Base-by-base conservation (phyloP, 352 stramenopile species). In the Pythium pectinolyticum region DNA sequence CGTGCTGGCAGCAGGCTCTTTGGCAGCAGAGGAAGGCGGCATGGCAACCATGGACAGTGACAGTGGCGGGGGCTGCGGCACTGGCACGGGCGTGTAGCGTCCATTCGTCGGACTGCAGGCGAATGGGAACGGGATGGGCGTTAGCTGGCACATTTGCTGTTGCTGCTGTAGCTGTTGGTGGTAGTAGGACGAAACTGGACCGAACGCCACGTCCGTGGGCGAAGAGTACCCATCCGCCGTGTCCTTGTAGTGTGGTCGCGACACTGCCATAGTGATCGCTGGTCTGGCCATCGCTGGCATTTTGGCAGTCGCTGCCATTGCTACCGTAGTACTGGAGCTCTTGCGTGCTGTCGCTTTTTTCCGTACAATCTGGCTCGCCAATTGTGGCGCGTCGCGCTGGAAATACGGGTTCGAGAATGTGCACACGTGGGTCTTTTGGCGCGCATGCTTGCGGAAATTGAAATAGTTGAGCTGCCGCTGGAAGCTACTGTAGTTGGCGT, bases 401-500 rank as follows among this genome's bases (percentile, higher is more conserved):
- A 91, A 91, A 61, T 71, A 73, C 14, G 69, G 57, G 50, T 76
- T 74, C 5, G 54, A 69, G 51, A 78, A 78, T 24, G 70, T 78
- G 57, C 67, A 78, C 19, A 73, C 54, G 45, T 53, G 35, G 27
- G 70, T 65, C 25, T 82, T 72, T 24, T 50, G 57, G 43, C 70
- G 69, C 46, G 70, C 73, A 66, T 67, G 75, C 57, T 83, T 83
- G 45, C 67, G 56, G 66, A 80, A 89, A 71, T 66, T 82, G 66
- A 75, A 96, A 54, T 93, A 81, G 67, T 94, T 92, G 48, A 97
- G 77, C 68, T 95, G 89, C 15, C 90, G 75, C 71, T 94, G 84
- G 65, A 97, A 97, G 57, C 74, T 89, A 52, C 79, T 82, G 65
- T 90, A 87, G 59, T 92, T 94, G 61, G 70, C 78, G 67, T 95